A percentile compares a stretch with the other conserved stretches of the same genome.
phyloP scores from a whole-genome alignment of 768 basidiomycete genomes.

The Harrya chromipes region DNA sequence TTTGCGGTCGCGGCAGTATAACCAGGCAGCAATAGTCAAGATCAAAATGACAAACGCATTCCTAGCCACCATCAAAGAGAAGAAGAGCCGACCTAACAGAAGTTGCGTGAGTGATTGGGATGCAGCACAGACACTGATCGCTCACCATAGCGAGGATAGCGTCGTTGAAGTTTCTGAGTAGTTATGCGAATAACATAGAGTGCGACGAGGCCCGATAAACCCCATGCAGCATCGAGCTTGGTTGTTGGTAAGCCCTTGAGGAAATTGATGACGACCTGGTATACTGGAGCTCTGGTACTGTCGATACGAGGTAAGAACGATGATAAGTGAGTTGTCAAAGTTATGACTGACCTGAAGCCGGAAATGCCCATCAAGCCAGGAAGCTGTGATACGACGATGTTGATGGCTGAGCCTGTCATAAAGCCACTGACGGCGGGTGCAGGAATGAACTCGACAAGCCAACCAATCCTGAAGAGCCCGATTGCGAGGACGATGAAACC shows the following conservation, averaged over 20 bases:
- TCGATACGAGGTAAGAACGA: conserved; percentile 3
- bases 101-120: background rate
- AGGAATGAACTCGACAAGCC: conserved; percentile 94
- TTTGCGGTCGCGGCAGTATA: conserved; percentile 68
- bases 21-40: conserved; percentile 83
- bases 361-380: conserved; percentile 87
- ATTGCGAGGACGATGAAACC: conserved; percentile 91
- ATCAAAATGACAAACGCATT: conserved; percentile 88
- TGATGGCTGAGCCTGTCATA: conserved; percentile 98
- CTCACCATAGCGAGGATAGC: conserved; percentile 63
- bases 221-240: conserved; percentile 85
- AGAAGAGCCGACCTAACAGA: conserved; percentile 58
- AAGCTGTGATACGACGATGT: conserved; percentile 83
- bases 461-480: conserved; percentile 86
- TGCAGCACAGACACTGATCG: background rate
- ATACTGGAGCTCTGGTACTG: conserved; percentile 84
- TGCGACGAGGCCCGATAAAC: conserved; percentile 66
- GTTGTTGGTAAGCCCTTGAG: conserved; percentile 76
- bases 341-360: conserved; percentile 66
- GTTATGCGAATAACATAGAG: conserved; percentile 67
- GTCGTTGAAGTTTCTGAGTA: conserved; percentile 49
- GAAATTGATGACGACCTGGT: conserved; percentile 88
- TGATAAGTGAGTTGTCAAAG: background rate
- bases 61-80: conserved; percentile 74
- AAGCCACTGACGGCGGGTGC: conserved; percentile 82